phyloP scores from a whole-genome alignment of 2,329 filamentous ascomycete genomes.

The Trichoderma arundinaceum region DNA sequence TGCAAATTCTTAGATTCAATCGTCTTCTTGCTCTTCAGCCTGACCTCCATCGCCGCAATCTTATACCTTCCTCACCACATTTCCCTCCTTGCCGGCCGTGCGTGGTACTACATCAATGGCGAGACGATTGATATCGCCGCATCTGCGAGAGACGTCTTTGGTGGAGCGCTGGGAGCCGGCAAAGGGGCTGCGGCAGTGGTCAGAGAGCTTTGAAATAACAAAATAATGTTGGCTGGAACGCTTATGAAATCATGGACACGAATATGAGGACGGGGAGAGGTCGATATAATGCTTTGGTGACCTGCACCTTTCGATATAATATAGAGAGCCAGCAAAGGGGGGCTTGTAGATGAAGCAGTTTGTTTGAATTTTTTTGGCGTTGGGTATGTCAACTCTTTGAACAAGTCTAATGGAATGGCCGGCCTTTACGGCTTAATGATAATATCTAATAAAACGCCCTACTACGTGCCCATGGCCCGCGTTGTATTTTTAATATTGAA shows the following conservation, averaged over 20 bases:
- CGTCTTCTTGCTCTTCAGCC: constrained; percentile 85
- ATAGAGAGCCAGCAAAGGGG: not conserved
- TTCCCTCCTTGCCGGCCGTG: constrained; percentile 77
- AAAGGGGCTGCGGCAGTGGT: constrained; percentile 37
- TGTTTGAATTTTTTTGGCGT: constrained; percentile 14
- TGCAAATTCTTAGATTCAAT: constrained; percentile 71
- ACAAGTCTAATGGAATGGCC: constrained; percentile 8
- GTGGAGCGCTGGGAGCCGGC: constrained; percentile 33
- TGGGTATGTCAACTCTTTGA: not conserved
- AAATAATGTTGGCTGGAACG: constrained; percentile 1
- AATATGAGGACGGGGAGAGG: not conserved
- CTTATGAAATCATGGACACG: constrained; percentile 18
- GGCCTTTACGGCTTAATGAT: constrained; percentile 27
- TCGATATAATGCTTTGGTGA: not conserved
- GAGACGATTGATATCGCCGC: constrained; percentile 64
- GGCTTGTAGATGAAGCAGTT: not conserved
- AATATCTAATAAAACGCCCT: constrained; percentile 10
- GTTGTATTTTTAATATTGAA: not conserved
- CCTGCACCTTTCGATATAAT: not conserved
- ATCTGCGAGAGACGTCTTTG: constrained; percentile 43
- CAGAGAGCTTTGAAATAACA: constrained; percentile 42
- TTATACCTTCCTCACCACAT: constrained; percentile 95
- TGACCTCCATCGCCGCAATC: constrained; percentile 83
- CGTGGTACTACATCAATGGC: constrained; percentile 94
- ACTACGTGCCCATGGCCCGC: not conserved